Evolutionary conservation across 1,284 basidiomycete species (phyloP), one percentile per base, ranked within the genome.

Genomic region (Papiliotrema flavescens): DNA sequence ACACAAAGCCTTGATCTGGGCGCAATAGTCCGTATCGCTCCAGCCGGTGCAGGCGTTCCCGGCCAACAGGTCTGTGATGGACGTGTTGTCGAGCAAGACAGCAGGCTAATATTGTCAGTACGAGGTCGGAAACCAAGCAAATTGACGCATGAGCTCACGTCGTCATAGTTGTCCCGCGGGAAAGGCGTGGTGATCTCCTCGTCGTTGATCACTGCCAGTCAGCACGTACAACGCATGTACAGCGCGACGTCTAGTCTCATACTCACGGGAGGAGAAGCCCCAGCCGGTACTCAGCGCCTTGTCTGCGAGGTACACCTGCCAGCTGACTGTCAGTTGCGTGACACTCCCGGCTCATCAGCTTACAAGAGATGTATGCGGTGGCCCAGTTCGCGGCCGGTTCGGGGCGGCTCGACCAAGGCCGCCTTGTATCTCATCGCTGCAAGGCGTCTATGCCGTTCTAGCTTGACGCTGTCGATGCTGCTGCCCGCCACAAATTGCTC

Each of bases 121-220:
- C 15, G 47, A 48, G 45, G 23, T 41, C 32, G 34, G 13, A 17
- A 19, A 17, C 23, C n/a, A 9, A 41, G 43, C 14, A 20, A 24
- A 35, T 26, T 4, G 1, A 45, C 20, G n/a, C 26, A 26, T 28
- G 20, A 23, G 4, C 11, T 32, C 8, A 59, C 61, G 48, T 41
- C 54, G 4, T 64, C 60, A 47, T 71, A 73, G 22, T 61, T 55
- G 9, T 69, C 67, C 32, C 57, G 53, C 2, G 75, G 75, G 54
- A 69, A 72, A 2, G 75, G 73, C 0, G 74, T 76, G 4, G 70
- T 69, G 26, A 75, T 67, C 36, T 74, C 72, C 1, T 66, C 60
- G 15, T 66, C 57, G 24, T 58, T 48, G 44, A 71, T 61, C 13
- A 52, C 67, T 59, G 36, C 14, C 13, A 46, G 37, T 19, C 23